A percentile compares a stretch with the other conserved stretches of the same genome.
phyloP scores from a whole-genome alignment of 2,329 filamentous ascomycete genomes.

The Grosmannia penicillata region DNA sequence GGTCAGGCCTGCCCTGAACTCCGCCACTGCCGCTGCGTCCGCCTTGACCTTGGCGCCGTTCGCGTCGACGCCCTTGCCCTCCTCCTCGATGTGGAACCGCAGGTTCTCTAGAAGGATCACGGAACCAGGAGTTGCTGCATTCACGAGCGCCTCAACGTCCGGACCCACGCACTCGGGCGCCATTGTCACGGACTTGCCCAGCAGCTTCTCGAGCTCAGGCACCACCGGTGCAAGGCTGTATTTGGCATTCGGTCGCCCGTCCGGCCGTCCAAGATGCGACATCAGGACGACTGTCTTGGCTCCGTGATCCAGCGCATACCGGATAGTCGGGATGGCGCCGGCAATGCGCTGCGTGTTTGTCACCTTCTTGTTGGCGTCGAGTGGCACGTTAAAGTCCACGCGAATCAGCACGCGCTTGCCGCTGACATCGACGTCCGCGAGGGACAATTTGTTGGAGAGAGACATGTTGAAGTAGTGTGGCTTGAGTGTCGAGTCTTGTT shows the following conservation, averaged over 20 bases:
- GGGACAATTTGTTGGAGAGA: slow-evolving; percentile 95
- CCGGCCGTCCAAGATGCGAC: slow-evolving; percentile 94
- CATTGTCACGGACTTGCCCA: slow-evolving; percentile 73
- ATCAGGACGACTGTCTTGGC: slow-evolving; percentile 91
- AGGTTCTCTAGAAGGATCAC: slow-evolving; percentile 93
- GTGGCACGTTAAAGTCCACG: slow-evolving; percentile 99
- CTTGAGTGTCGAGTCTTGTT: too few species aligned
- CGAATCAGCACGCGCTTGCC: slow-evolving; percentile 96
- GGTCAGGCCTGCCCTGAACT: slow-evolving; percentile 92
- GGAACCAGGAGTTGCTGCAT: slow-evolving; percentile 64
- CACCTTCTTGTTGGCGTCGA: slow-evolving; percentile 82
- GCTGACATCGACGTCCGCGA: slow-evolving; percentile 92
- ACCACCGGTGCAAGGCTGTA: slow-evolving; percentile 92
- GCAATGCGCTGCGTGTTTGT: slow-evolving; percentile 98
- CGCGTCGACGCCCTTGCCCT: slow-evolving; percentile 86
- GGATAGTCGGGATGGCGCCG: slow-evolving; percentile 88
- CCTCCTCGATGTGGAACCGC: slow-evolving; percentile 96
- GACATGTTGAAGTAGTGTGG: slow-evolving; percentile 51
- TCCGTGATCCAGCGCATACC: slow-evolving; percentile 78
- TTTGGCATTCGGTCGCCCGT: slow-evolving; percentile 79
- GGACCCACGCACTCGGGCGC: slow-evolving; percentile 80
- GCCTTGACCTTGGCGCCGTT: slow-evolving; percentile 97
- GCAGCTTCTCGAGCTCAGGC: slow-evolving; percentile 78
- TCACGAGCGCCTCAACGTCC: slow-evolving; percentile 80
- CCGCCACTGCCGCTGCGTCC: slow-evolving; percentile 78